A percentile compares a stretch with the other conserved stretches of the same genome.
phyloP scores from a whole-genome alignment of 225 moss, liverwort and hornwort genomes.

The Antitrichia curtipendula region DNA sequence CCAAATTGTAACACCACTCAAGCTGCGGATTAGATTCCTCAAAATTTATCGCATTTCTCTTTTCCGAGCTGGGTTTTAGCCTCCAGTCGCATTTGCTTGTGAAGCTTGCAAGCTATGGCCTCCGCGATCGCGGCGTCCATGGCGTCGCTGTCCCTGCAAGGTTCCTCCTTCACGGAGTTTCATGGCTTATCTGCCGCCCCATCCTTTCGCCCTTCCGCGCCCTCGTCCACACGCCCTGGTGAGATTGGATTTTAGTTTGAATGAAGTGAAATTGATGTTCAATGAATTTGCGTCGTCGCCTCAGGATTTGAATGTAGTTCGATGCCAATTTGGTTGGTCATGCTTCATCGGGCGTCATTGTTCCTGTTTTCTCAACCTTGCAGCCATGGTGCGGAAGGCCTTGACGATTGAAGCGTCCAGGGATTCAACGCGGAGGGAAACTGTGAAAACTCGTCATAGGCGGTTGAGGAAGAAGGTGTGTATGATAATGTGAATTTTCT shows the following conservation, averaged over 20 bases:
- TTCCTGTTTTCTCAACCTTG: not conserved
- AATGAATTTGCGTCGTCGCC: not conserved
- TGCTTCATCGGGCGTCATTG: not conserved
- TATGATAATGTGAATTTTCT: not conserved
- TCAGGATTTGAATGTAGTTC: not conserved
- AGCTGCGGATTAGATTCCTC: not conserved
- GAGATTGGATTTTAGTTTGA: not conserved
- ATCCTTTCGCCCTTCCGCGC: not conserved
- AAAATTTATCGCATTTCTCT: not conserved
- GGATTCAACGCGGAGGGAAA: not conserved
- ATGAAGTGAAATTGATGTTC: not conserved
- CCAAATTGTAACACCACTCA: not conserved
- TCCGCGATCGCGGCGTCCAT: not conserved
- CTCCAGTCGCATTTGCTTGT: not conserved
- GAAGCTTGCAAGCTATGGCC: not conserved
- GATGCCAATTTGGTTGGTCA: not conserved
- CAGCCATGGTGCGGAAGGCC: not conserved
- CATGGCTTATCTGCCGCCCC: not conserved
- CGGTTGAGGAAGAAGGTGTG: slow-evolving; percentile 3
- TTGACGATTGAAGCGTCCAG: slow-evolving; percentile 7
- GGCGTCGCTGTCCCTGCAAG: not conserved
- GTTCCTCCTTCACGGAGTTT: not conserved
- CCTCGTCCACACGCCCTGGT: not conserved
- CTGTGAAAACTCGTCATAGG: not conserved
- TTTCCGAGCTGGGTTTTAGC: not conserved